Evolutionary conservation across 768 basidiomycete genomes (phyloP).

Genomic region (Boletus coccyginus): DNA sequence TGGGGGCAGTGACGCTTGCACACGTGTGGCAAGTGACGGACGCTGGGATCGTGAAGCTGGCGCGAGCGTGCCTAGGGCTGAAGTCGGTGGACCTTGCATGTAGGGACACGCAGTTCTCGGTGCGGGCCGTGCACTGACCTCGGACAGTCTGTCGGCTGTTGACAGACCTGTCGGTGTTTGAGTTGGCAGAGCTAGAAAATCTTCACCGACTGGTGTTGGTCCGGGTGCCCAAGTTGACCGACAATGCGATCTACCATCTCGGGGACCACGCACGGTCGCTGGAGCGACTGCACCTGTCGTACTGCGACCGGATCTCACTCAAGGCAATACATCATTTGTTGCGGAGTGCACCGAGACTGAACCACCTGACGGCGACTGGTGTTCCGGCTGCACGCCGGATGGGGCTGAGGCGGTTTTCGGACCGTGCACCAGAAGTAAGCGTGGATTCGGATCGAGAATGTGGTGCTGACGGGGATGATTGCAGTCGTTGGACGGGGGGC

Average conservation of each 20-base stretch:
- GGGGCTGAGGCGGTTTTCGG: conserved; percentile 77
- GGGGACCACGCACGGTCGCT: conserved; percentile 68
- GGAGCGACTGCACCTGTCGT: conserved; percentile 82
- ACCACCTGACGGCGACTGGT: conserved; percentile 78
- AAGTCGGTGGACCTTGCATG: conserved; percentile 86
- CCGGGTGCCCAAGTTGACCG: conserved; percentile 79
- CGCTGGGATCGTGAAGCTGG: conserved; percentile 61
- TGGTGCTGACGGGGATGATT: conserved; percentile 1
- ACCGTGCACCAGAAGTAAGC: conserved; percentile 61
- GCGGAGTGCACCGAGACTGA: conserved; percentile 54
- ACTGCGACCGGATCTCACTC: conserved; percentile 79
- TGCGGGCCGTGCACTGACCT: conserved; percentile 13
- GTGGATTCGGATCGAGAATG: background rate
- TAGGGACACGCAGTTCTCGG: conserved; percentile 39
- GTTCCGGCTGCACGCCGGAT: conserved; percentile 67
- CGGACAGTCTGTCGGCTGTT: conserved; percentile 70
- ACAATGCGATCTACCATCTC: conserved; percentile 75
- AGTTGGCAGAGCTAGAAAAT: conserved; percentile 65
- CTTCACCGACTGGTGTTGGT: conserved; percentile 79
- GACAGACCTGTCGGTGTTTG: conserved; percentile 83
- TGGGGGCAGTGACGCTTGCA: conserved; percentile 79
- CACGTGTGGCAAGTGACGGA: conserved; percentile 84
- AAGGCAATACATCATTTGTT: conserved; percentile 72
- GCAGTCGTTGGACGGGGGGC: conserved; percentile 64
- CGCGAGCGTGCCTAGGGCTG: conserved; percentile 67